phyloP scores from a whole-genome alignment of 768 basidiomycete species.

The Coprinopsis marcescibilis region DNA sequence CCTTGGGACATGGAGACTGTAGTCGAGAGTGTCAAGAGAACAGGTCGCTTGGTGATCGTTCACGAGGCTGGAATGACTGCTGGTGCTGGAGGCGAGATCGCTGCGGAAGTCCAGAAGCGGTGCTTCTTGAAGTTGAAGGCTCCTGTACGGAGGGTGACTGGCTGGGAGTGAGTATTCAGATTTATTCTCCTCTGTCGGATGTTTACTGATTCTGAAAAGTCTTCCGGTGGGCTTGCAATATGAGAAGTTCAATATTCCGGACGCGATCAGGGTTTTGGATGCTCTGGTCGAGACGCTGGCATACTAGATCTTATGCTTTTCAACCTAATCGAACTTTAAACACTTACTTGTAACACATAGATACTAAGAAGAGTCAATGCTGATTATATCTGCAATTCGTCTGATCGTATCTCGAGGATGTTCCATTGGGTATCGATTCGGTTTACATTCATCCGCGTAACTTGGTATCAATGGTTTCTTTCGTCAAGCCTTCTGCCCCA shows the following conservation, averaged over 20 bases:
- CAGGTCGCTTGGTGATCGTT: constrained; percentile 81
- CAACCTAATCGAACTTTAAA: constrained; percentile 7
- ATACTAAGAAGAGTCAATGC: no score
- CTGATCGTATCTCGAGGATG: constrained; percentile 15
- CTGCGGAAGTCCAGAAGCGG: constrained; percentile 83
- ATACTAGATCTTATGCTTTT: constrained; percentile 48
- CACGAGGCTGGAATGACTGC: constrained; percentile 89
- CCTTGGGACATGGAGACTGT: constrained; percentile 86
- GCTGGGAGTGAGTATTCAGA: constrained; percentile 80
- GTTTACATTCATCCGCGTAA: no score
- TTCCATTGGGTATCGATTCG: no score
- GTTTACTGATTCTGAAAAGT: constrained; percentile 30
- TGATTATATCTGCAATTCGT: no score
- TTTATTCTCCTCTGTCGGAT: not conserved
- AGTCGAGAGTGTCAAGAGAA: constrained; percentile 76
- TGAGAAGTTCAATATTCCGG: constrained; percentile 92
- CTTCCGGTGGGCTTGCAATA: constrained; percentile 80
- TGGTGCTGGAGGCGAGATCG: constrained; percentile 87
- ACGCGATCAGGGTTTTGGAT: constrained; percentile 77
- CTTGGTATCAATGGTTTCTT: constrained; percentile 60
- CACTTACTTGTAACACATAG: no score
- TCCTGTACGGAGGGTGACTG: constrained; percentile 79
- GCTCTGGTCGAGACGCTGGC: constrained; percentile 76
- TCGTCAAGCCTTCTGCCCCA: constrained; percentile 76
- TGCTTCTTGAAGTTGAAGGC: constrained; percentile 87